Percentiles rank a stretch among this genome's conserved stretches.
Evolutionary conservation across 495 filamentous ascomycete species (phyloP).

Genomic region (Sordaria brevicollis): DNA sequence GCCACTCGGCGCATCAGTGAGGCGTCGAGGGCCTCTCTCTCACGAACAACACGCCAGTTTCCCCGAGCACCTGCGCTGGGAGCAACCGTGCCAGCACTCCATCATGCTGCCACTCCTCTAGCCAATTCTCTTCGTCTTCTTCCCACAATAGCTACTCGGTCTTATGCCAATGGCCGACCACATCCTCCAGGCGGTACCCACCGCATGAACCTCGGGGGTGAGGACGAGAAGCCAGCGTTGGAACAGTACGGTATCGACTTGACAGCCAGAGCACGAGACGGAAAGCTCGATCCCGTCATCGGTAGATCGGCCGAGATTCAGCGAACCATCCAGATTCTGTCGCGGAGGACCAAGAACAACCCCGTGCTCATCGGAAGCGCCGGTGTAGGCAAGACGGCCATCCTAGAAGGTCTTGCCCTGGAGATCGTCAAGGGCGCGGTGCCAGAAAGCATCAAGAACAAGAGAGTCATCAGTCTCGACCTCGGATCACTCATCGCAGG

Average conservation of each 20-base stretch:
- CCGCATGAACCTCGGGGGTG: constrained; percentile 78
- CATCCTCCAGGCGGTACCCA: constrained; percentile 86
- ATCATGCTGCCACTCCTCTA: neutral
- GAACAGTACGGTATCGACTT: constrained; percentile 89
- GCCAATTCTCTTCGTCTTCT: constrained; percentile 10
- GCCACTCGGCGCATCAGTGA: constrained; percentile 27
- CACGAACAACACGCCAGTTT: constrained; percentile 13
- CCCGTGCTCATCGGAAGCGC: constrained; percentile 88
- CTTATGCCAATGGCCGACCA: constrained; percentile 68
- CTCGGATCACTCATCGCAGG: constrained; percentile 89
- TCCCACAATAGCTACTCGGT: constrained; percentile 30
- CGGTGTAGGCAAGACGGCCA: constrained; percentile 92
- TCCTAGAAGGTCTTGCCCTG: constrained; percentile 85
- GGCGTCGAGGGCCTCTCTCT: constrained; percentile 20
- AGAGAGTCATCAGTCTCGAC: constrained; percentile 77
- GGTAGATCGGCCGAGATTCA: constrained; percentile 86
- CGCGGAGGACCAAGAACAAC: constrained; percentile 91
- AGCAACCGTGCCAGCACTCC: constrained; percentile 4
- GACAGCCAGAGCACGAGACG: constrained; percentile 72
- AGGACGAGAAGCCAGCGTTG: constrained; percentile 71
- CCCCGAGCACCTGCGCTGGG: constrained; percentile 7
- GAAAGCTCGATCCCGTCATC: constrained; percentile 93
- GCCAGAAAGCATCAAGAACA: constrained; percentile 93
- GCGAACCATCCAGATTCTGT: constrained; percentile 87
- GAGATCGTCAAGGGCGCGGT: constrained; percentile 88